These are phyloP conservation scores for Paramecium bursaria DNA, from an alignment of 73 alveolate species.

Conservation along the genomic window DNA sequence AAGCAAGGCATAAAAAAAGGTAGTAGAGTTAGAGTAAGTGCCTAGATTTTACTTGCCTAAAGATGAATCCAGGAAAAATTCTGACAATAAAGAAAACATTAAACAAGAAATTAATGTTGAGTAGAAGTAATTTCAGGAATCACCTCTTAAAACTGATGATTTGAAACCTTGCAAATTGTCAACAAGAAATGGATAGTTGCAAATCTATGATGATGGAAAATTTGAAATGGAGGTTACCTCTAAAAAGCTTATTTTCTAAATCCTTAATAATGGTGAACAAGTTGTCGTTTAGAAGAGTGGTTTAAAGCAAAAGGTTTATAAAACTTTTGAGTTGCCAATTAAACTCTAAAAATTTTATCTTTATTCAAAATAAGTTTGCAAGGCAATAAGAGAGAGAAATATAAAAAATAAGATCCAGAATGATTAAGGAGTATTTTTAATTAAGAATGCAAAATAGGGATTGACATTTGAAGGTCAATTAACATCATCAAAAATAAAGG, in stretches of 20 bases:
- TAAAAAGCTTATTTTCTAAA: conserved; percentile 16
- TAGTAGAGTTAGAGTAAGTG: not conserved
- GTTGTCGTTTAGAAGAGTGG: not conserved
- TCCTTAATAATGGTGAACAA: not conserved
- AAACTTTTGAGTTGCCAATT: not conserved
- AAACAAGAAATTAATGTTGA: not conserved
- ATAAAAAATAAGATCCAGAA: not conserved
- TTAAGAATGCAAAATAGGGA: conserved; percentile 10
- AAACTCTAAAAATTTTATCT: conserved; percentile 32
- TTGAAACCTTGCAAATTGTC: conserved; percentile 26
- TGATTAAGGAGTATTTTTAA: conserved; percentile 21
- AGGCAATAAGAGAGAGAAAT: conserved; percentile 47
- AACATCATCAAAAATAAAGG: conserved; percentile 18
- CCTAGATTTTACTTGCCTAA: conserved; percentile 36
- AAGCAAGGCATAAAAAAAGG: conserved; percentile 2
- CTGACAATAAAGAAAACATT: conserved; percentile 49
- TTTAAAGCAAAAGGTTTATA: not conserved
- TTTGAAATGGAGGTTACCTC: conserved; percentile 36
- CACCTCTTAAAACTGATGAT: conserved; percentile 31
- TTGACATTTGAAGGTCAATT: conserved; percentile 18
- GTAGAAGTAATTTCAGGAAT: conserved; percentile 24
- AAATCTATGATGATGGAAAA: conserved; percentile 47
- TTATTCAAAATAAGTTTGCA: conserved; percentile 31
- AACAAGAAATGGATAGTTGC: conserved; percentile 3
- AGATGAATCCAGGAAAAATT: conserved; percentile 15